Percentiles rank a stretch among this genome's conserved stretches.
Evolutionary conservation across 2,329 filamentous ascomycete species (phyloP).

Genomic region (Gnomoniopsis smithogilvyi): DNA sequence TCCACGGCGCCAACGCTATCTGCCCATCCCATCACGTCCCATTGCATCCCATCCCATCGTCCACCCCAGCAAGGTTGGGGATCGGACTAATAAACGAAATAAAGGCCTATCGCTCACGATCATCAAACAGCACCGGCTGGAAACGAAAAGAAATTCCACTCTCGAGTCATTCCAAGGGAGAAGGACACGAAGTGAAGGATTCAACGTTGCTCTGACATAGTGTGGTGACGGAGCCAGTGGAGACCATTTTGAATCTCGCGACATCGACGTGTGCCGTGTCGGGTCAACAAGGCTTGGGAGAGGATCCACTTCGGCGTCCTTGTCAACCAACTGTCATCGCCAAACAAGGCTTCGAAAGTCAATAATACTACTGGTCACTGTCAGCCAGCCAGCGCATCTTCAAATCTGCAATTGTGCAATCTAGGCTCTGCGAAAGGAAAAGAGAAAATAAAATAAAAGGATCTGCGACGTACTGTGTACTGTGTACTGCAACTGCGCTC

Average conservation of each 20-base stretch:
- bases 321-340: background rate
- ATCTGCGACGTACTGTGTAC: too few relatives aligned
- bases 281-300: background rate
- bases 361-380: background rate
- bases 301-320: background rate
- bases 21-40: too few relatives aligned
- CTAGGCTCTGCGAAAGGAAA: too few relatives aligned
- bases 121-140: too few relatives aligned
- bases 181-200: background rate
- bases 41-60: too few relatives aligned
- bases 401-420: too few relatives aligned
- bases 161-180: too few relatives aligned
- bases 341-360: background rate
- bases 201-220: background rate
- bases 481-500: background rate
- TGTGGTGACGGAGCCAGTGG: background rate
- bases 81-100: too few relatives aligned
- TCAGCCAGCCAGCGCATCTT: background rate
- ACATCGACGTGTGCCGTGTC: constrained; percentile 4
- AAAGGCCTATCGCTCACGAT: too few relatives aligned
- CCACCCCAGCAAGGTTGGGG: too few relatives aligned
- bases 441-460: too few relatives aligned
- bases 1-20: too few relatives aligned
- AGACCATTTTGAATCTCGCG: background rate
- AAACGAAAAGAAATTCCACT: background rate